Conservation (phyloP, 345 rosid species). For the Moringa oleifera region DNA sequence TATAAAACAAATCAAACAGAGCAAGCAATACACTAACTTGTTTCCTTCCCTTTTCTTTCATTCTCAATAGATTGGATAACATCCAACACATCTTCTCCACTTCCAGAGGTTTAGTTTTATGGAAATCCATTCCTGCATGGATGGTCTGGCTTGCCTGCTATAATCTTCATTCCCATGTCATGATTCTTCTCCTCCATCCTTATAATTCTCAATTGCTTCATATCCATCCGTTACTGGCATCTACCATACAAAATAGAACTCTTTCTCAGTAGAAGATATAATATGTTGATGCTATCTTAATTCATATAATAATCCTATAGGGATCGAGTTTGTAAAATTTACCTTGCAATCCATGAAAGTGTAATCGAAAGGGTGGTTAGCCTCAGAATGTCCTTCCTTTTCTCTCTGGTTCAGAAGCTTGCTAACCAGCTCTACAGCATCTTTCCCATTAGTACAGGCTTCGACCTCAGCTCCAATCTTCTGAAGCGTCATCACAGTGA, state of each 20-base stretch:
- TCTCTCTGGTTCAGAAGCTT: conserved; percentile 20
- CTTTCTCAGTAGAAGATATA: no score
- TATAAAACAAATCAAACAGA: no score
- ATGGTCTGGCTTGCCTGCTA: no score
- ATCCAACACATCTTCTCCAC: no score
- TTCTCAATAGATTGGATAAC: no score
- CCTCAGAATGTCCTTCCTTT: conserved; percentile 6
- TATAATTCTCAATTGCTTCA: conserved; percentile 54
- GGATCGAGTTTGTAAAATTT: neutral
- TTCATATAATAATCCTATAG: no score
- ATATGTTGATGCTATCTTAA: no score
- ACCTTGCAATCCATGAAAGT: conserved; percentile 91
- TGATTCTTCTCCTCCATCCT: conserved; percentile 45
- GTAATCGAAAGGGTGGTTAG: conserved; percentile 47
- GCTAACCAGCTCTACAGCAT: conserved; percentile 41
- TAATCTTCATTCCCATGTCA: no score
- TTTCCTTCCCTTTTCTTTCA: no score
- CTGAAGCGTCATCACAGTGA: conserved; percentile 22
- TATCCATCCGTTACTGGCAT: conserved; percentile 75
- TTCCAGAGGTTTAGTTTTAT: no score
- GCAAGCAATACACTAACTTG: no score
- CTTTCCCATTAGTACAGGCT: conserved; percentile 44
- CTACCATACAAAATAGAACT: conserved; percentile 20
- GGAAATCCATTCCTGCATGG: no score
- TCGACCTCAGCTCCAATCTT: conserved; percentile 50